These are phyloP conservation scores for Globisporangium okanoganense DNA, from an alignment of 352 stramenopile genomes.

Conservation along the genomic window DNA sequence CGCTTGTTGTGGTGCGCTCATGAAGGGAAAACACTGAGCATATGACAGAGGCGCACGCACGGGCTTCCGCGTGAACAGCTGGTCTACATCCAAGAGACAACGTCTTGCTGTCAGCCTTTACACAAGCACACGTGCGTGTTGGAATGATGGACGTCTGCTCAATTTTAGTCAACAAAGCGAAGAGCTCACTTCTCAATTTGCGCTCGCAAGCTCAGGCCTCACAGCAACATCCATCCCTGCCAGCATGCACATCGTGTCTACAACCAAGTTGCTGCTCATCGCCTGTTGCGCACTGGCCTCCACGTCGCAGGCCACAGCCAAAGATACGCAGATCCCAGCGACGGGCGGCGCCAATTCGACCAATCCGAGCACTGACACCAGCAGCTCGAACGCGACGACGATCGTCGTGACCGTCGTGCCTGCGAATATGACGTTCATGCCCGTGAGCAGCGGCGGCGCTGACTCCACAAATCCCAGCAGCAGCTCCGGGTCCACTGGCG, in stretches of 20 bases:
- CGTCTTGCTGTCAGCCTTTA: slow-evolving; percentile 1
- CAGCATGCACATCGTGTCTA: not conserved
- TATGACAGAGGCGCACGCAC: too few relatives aligned
- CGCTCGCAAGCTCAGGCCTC: too few relatives aligned
- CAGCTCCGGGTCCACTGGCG: not conserved
- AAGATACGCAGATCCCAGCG: not conserved
- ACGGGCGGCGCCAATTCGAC: slow-evolving; percentile 9
- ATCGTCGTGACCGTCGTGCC: slow-evolving; percentile 11
- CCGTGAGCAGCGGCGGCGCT: not conserved
- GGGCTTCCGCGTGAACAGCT: slow-evolving; percentile 3
- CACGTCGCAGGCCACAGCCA: not conserved
- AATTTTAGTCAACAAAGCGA: too few relatives aligned
- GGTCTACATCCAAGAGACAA: not conserved
- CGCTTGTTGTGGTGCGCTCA: too few relatives aligned
- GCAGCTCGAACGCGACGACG: not conserved
- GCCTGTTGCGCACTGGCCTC: not conserved
- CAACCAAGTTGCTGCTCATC: not conserved
- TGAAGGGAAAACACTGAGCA: too few relatives aligned
- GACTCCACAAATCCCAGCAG: not conserved
- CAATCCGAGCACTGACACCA: not conserved
- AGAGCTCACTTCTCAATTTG: not conserved
- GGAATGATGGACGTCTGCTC: too few relatives aligned
- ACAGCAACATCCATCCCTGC: not conserved
- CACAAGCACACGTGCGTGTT: not conserved
- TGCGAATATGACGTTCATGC: not conserved